These are phyloP conservation scores for Botryotinia globosa DNA, from an alignment of 2,329 filamentous ascomycete species.

Conservation along the genomic window DNA sequence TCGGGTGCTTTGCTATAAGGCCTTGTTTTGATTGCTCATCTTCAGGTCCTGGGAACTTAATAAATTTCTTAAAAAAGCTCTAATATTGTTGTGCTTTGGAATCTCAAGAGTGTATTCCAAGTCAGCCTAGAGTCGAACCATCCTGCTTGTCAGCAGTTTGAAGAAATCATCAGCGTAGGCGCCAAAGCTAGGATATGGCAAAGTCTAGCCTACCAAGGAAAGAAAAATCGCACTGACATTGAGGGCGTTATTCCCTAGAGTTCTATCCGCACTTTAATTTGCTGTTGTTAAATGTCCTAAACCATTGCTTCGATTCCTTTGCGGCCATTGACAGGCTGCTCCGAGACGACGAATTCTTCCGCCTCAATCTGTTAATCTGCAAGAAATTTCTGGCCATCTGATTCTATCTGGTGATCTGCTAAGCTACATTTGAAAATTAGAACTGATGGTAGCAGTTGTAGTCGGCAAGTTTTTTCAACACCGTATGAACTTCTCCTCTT, in stretches of 20 bases:
- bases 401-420: too few species aligned
- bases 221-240: neutral
- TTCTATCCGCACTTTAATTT: neutral
- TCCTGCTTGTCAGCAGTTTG: neutral
- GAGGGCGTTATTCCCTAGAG: neutral
- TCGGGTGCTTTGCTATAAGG: neutral
- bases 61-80: neutral
- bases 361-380: too few species aligned
- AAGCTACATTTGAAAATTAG: too few species aligned
- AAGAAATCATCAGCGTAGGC: too few species aligned
- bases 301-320: too few species aligned
- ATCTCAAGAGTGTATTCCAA: neutral
- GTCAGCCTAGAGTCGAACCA: neutral
- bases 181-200: neutral
- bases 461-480: too few species aligned
- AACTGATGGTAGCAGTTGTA: too few species aligned
- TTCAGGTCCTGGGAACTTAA: fast-evolving
- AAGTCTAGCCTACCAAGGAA: neutral
- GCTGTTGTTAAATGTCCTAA: too few species aligned
- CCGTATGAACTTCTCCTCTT: too few species aligned
- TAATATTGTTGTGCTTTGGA: neutral
- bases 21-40: neutral
- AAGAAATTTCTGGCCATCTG: too few species aligned
- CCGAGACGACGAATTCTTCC: too few species aligned
- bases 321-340: too few species aligned